These are phyloP conservation scores for Isabelozyma pseudorhagii DNA, from an alignment of 805 yeast genomes.

Conservation along the genomic window DNA sequence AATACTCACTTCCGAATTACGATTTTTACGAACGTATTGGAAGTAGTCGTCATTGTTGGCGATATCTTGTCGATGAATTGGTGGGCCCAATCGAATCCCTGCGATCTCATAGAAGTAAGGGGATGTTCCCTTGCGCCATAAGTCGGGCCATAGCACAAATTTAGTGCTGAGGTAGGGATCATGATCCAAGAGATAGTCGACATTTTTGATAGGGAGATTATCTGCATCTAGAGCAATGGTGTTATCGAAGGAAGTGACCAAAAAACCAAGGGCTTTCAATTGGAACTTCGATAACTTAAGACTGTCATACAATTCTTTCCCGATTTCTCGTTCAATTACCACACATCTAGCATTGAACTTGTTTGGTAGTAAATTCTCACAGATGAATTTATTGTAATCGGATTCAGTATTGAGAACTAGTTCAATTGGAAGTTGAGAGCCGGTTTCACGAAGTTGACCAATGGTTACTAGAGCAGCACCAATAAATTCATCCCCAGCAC, in stretches of 20 bases:
- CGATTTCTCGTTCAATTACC: constrained; percentile 17
- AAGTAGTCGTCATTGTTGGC: constrained; percentile 14
- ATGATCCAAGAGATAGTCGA: constrained; percentile 14
- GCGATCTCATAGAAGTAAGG: constrained; percentile 22
- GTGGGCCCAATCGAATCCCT: constrained; percentile 16
- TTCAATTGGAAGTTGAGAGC: constrained; percentile 24
- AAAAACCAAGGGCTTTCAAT: constrained; percentile 19
- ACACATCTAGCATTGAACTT: constrained; percentile 20
- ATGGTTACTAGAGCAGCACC: constrained; percentile 20
- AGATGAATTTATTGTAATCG: constrained; percentile 36
- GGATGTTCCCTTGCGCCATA: constrained; percentile 21
- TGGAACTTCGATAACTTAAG: constrained; percentile 16
- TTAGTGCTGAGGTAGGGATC: constrained; percentile 15
- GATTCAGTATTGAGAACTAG: constrained; percentile 31
- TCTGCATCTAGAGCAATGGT: constrained; percentile 22
- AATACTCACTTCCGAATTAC: constrained; percentile 7
- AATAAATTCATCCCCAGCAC: constrained; percentile 18
- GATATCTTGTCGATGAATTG: constrained; percentile 19
- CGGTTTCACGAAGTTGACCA: constrained; percentile 20
- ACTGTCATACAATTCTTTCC: constrained; percentile 11
- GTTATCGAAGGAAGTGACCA: constrained; percentile 22
- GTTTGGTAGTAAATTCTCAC: constrained; percentile 37
- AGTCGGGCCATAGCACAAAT: constrained; percentile 26
- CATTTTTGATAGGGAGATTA: constrained; percentile 21
- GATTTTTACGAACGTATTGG: constrained; percentile 11